Evolutionary conservation across 768 basidiomycete genomes (phyloP).

Genomic region (Neoboletus magnificus): DNA sequence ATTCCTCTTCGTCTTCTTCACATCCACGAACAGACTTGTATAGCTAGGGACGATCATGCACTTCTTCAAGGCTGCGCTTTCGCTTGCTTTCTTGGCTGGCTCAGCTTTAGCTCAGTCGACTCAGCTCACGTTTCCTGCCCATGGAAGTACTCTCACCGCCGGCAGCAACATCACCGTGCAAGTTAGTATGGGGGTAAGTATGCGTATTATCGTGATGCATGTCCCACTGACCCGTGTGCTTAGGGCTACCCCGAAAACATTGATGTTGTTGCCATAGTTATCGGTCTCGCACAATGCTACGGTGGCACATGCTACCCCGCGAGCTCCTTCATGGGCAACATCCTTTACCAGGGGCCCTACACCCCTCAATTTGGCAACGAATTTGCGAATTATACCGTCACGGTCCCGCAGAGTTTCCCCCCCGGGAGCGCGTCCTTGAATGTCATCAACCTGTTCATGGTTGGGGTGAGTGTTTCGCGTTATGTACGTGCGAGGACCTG

Average conservation of each 20-base stretch:
- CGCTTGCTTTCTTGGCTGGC: constrained; percentile 10
- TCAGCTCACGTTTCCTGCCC: constrained; percentile 5
- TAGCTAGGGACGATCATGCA: constrained; percentile 12
- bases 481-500: not conserved
- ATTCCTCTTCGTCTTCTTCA: not conserved
- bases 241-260: constrained; percentile 24
- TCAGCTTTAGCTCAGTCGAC: constrained; percentile 17
- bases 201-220: not conserved
- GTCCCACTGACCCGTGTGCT: not conserved
- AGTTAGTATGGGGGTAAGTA: constrained; percentile 19
- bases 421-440: constrained; percentile 35
- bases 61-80: constrained; percentile 12
- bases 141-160: constrained; percentile 6
- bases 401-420: constrained; percentile 23
- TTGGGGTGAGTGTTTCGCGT: constrained; percentile 35
- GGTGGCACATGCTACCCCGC: constrained; percentile 23
- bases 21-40: not conserved
- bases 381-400: constrained; percentile 34
- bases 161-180: constrained; percentile 12
- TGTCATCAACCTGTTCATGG: constrained; percentile 36
- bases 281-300: constrained; percentile 30
- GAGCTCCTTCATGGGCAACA: constrained; percentile 24
- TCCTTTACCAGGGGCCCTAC: constrained; percentile 36
- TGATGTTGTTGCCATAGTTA: constrained; percentile 29
- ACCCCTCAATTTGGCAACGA: constrained; percentile 17